phyloP scores from a whole-genome alignment of 2,329 filamentous ascomycete genomes.

The Ascochyta koolunga region DNA sequence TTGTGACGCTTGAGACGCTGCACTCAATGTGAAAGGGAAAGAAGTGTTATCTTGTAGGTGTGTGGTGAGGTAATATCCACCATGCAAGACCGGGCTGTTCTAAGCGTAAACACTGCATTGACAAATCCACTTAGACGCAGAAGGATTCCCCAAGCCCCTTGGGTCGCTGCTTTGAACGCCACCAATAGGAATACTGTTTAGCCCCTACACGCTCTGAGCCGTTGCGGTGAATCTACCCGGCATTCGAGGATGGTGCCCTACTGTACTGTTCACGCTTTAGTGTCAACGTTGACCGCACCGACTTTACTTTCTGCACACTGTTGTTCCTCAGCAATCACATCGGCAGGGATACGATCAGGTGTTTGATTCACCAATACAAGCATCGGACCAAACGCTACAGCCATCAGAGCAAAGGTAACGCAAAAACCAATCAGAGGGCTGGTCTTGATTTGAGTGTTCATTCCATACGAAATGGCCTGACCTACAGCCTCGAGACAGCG shows the following conservation, averaged over 20 bases:
- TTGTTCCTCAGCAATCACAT: constrained; percentile 37
- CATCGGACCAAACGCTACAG: constrained; percentile 39
- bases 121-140: not conserved
- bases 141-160: not conserved
- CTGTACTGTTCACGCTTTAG: constrained; percentile 14
- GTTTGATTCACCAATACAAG: constrained; percentile 39
- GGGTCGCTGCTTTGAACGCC: not conserved
- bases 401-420: constrained; percentile 43
- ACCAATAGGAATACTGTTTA: not conserved
- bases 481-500: constrained; percentile 37
- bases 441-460: constrained; percentile 40
- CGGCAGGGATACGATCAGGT: constrained; percentile 41
- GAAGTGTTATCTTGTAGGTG: not conserved
- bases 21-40: not conserved
- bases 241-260: too few relatives aligned
- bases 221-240: too few relatives aligned
- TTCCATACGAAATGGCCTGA: constrained; percentile 37
- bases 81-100: not conserved
- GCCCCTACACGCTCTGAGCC: not conserved
- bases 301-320: constrained; percentile 24
- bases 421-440: constrained; percentile 38
- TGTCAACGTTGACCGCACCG: constrained; percentile 16
- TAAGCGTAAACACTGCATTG: not conserved
- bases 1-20: not conserved
- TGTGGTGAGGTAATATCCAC: not conserved